phyloP scores from a whole-genome alignment of 345 rosid genomes.

The Litchi chinensis region DNA sequence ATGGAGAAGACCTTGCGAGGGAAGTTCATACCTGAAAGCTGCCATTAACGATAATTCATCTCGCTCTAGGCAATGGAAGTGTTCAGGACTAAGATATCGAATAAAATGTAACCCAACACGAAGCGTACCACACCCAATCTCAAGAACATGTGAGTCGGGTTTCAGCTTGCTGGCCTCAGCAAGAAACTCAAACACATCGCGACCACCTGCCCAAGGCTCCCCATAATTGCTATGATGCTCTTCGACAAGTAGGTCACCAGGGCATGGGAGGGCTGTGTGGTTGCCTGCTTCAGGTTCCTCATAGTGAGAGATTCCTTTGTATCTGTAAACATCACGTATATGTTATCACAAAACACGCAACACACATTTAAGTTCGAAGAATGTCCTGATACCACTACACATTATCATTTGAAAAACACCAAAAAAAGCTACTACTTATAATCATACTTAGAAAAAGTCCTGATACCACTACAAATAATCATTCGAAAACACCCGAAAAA shows the following conservation, averaged over 20 bases:
- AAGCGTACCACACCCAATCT: constrained; percentile 95
- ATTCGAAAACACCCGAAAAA: not conserved
- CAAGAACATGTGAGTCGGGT: constrained; percentile 67
- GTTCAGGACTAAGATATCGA: constrained; percentile 60
- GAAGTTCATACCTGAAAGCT: constrained; percentile 92
- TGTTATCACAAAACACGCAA: not conserved
- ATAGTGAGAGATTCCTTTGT: constrained; percentile 88
- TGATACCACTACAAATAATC: not conserved
- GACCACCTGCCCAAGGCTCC: constrained; percentile 98
- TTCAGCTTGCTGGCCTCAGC: constrained; percentile 56
- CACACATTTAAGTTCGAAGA: too few relatives aligned
- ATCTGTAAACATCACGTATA: constrained; percentile 41
- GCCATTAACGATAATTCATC: constrained; percentile 98
- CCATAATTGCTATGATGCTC: constrained; percentile 96
- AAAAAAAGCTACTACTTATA: too few relatives aligned
- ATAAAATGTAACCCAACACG: constrained; percentile 96
- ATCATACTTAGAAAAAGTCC: too few relatives aligned
- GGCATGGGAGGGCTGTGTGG: constrained; percentile 83
- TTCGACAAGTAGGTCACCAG: constrained; percentile 89
- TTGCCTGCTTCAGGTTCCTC: constrained; percentile 56
- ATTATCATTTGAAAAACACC: too few relatives aligned
- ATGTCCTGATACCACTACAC: too few relatives aligned
- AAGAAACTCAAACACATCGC: constrained; percentile 91
- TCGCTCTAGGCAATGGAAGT: constrained; percentile 85
- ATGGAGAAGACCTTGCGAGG: constrained; percentile 83